Evolutionary conservation across 1,284 basidiomycete species (phyloP).

Genomic region (Ustilago loliicola): DNA sequence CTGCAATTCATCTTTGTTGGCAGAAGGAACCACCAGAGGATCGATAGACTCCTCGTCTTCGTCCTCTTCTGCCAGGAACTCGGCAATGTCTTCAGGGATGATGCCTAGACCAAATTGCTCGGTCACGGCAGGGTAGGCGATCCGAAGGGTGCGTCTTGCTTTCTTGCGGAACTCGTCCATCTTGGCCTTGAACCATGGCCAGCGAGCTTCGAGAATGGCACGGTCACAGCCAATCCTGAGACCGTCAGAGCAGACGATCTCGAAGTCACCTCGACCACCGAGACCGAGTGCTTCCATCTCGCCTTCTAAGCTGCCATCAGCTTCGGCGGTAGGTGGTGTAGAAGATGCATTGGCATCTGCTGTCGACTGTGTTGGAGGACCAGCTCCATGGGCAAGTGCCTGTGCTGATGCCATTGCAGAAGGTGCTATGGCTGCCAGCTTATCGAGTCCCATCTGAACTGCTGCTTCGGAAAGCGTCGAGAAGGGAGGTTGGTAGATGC

Average conservation of each 20-base stretch:
- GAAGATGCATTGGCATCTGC: neutral
- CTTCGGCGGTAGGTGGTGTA: neutral
- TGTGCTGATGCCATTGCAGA: conserved; percentile 38
- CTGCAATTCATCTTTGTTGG: conserved; percentile 7
- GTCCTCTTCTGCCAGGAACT: conserved; percentile 49
- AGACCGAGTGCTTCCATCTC: conserved; percentile 26
- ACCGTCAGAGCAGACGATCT: conserved; percentile 90
- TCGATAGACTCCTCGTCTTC: conserved; percentile 42
- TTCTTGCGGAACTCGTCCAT: conserved; percentile 58
- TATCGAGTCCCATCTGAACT: conserved; percentile 58
- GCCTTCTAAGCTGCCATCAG: conserved; percentile 11
- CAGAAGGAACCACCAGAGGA: conserved; percentile 23
- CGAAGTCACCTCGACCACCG: conserved; percentile 78
- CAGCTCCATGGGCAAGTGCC: conserved; percentile 20
- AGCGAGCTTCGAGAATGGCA: conserved; percentile 83
- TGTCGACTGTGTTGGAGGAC: neutral
- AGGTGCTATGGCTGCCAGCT: conserved; percentile 51
- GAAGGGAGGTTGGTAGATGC: conserved; percentile 62
- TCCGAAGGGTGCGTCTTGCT: conserved; percentile 45
- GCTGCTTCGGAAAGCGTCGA: conserved; percentile 45
- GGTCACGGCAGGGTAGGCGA: conserved; percentile 25
- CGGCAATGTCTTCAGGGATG: conserved; percentile 49
- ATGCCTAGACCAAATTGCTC: conserved; percentile 38
- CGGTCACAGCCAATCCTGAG: conserved; percentile 84
- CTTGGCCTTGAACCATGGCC: conserved; percentile 92